Conservation (phyloP, 2,329 filamentous ascomycete species). For the Blastomyces emzantsi region DNA sequence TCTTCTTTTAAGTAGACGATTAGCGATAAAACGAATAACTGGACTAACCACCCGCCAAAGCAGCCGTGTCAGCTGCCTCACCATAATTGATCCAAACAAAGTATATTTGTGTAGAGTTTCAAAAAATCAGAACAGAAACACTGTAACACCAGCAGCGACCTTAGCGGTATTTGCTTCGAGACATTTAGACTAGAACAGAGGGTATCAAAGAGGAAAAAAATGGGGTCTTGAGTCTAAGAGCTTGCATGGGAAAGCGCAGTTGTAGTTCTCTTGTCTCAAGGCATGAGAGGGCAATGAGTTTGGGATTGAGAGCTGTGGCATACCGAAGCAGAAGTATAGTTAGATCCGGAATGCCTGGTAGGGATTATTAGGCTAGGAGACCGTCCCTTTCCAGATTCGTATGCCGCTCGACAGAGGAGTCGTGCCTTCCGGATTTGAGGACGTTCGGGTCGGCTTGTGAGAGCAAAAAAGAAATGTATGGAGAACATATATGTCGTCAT, state of each 20-base stretch:
- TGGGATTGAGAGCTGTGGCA: not conserved
- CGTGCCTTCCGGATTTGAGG: not conserved
- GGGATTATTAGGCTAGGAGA: not conserved
- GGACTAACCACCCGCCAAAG: not conserved
- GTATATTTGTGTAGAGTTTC: not conserved
- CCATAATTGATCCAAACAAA: not conserved
- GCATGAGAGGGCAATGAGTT: not conserved
- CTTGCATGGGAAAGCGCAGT: not conserved
- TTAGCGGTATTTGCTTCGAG: not conserved
- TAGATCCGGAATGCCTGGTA: not conserved
- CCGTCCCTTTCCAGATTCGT: not conserved
- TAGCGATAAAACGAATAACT: not conserved
- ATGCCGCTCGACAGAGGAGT: not conserved
- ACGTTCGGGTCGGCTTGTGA: not conserved
- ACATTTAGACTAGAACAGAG: not conserved
- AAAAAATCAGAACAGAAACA: not conserved
- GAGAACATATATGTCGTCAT: not conserved
- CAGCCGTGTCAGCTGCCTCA: not conserved
- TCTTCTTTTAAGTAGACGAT: not conserved
- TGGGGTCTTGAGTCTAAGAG: not conserved
- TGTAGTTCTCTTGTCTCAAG: not conserved
- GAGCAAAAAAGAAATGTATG: not conserved
- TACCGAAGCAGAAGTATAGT: no score
- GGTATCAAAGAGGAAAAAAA: not conserved
- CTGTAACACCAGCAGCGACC: not conserved